Evolutionary conservation across 805 yeast genomes (phyloP).

Genomic region (Grigorovia jiainica): DNA sequence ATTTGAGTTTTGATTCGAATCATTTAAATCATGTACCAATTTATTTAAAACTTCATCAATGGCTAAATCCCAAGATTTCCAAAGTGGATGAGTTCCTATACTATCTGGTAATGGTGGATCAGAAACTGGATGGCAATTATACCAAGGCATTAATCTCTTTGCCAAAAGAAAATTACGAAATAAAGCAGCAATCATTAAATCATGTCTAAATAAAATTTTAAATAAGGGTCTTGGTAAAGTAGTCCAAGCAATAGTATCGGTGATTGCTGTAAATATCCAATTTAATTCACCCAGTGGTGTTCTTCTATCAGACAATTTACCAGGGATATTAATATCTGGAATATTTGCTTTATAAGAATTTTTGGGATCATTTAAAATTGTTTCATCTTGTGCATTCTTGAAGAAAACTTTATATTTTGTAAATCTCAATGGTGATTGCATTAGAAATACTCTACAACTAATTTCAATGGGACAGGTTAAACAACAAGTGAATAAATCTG

Average conservation of each 20-base stretch:
- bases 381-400: slow-evolving; percentile 24
- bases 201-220: slow-evolving; percentile 87
- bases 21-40: slow-evolving; percentile 38
- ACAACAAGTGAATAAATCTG: slow-evolving; percentile 92
- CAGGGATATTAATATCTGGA: slow-evolving; percentile 64
- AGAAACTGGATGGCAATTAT: slow-evolving; percentile 88
- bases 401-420: slow-evolving; percentile 34
- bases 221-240: slow-evolving; percentile 78
- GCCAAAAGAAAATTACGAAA: slow-evolving; percentile 90
- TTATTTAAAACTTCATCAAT: slow-evolving; percentile 86
- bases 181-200: slow-evolving; percentile 90
- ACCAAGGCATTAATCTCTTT: slow-evolving; percentile 84
- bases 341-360: slow-evolving; percentile 17
- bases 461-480: slow-evolving; percentile 92
- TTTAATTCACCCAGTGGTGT: slow-evolving; percentile 93
- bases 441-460: slow-evolving; percentile 81
- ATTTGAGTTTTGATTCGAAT: slow-evolving; percentile 25
- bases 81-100: slow-evolving; percentile 75
- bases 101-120: slow-evolving; percentile 87
- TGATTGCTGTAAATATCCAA: slow-evolving; percentile 96
- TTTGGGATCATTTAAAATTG: slow-evolving; percentile 9
- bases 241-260: slow-evolving; percentile 98
- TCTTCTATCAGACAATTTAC: slow-evolving; percentile 81
- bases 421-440: slow-evolving; percentile 62
- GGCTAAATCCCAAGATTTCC: slow-evolving; percentile 98